Conservation (phyloP, 129 eudicot species). For the Tanacetum coccineum region DNA sequence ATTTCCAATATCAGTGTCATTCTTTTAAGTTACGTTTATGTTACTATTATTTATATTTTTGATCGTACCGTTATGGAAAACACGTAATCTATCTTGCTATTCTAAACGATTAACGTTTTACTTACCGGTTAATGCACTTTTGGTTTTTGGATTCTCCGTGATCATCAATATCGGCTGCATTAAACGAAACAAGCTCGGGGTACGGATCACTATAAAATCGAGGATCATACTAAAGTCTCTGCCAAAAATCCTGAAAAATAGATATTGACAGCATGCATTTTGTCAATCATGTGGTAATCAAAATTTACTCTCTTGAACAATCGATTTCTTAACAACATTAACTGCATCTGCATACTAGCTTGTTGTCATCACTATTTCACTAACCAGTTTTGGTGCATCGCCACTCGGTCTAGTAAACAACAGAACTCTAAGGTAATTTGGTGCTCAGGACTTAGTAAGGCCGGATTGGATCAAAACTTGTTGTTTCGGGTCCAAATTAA, state of each 20-base stretch:
- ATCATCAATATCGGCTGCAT: slow-evolving; percentile 56
- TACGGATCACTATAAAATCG: slow-evolving; percentile 74
- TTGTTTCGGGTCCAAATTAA: slow-evolving; percentile 61
- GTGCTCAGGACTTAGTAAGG: slow-evolving; percentile 47
- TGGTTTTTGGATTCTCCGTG: slow-evolving; percentile 75
- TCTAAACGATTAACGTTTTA: slow-evolving; percentile 10
- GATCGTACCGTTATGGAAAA: no score
- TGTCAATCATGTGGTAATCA: slow-evolving; percentile 34
- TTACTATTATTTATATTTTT: no score
- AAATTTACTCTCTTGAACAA: slow-evolving; percentile 26
- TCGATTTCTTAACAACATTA: slow-evolving; percentile 34
- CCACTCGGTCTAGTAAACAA: slow-evolving; percentile 25
- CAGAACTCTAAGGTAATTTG: slow-evolving; percentile 30
- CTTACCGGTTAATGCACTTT: slow-evolving; percentile 67
- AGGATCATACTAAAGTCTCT: slow-evolving; percentile 50
- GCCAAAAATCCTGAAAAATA: slow-evolving; percentile 50
- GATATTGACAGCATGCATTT: slow-evolving; percentile 66
- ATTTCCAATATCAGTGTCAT: slow-evolving; percentile 26
- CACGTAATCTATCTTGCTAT: background rate
- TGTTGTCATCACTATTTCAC: slow-evolving; percentile 40
- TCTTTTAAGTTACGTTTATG: no score
- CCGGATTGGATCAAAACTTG: slow-evolving; percentile 69
- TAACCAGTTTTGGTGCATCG: slow-evolving; percentile 41
- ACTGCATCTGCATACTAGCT: slow-evolving; percentile 37
- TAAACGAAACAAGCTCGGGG: slow-evolving; percentile 50